A percentile compares a stretch with the other conserved stretches of the same genome.
phyloP scores from a whole-genome alignment of 2,329 filamentous ascomycete genomes.

The Nemania abortiva region DNA sequence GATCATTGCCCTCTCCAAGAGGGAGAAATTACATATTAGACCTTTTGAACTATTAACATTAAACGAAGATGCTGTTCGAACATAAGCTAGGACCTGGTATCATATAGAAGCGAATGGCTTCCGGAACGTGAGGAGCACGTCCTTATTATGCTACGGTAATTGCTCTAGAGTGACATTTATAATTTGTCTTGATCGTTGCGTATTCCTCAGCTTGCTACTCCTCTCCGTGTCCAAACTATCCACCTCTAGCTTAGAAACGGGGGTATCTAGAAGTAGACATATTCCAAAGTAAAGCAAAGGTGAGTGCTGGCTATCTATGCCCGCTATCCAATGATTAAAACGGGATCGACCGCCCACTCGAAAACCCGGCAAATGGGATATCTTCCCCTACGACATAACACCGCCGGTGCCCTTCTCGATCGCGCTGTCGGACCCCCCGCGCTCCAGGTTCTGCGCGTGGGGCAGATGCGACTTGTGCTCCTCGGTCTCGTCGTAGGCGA shows the following conservation, averaged over 20 bases:
- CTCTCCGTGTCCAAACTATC: slow-evolving; percentile 18
- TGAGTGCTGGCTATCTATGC: too few species aligned
- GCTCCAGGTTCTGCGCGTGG: slow-evolving; percentile 36
- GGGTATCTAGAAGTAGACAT: slow-evolving; percentile 20
- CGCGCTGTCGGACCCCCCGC: slow-evolving; percentile 30
- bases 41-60: too few species aligned
- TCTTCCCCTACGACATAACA: neutral
- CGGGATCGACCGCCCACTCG: neutral
- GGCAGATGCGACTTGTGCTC: slow-evolving; percentile 52
- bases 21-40: too few species aligned
- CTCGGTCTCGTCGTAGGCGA: slow-evolving; percentile 58
- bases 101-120: too few species aligned
- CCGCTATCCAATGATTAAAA: too few species aligned
- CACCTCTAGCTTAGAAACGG: slow-evolving; percentile 5
- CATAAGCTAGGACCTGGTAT: too few species aligned
- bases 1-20: too few species aligned
- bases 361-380: neutral
- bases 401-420: slow-evolving; percentile 41
- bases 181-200: neutral
- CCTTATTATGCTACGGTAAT: neutral
- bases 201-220: neutral
- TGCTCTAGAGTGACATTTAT: neutral
- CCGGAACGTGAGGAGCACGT: too few species aligned
- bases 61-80: too few species aligned
- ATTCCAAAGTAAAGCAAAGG: neutral